phyloP scores from a whole-genome alignment of 805 yeast genomes.

The Yarrowia divulgata region DNA sequence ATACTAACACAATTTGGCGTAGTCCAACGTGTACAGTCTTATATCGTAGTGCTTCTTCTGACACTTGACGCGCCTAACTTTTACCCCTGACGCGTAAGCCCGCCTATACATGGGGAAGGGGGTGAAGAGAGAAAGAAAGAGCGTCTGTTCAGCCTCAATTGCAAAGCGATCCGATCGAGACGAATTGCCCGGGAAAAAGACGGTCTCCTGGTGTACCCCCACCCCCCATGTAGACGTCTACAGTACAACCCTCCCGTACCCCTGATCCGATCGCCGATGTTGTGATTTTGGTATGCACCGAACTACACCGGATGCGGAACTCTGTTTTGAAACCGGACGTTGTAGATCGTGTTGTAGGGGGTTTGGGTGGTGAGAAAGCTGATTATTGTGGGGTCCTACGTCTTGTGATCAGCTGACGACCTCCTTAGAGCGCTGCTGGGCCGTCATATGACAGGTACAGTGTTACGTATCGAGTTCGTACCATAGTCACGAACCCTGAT shows the following conservation, averaged over 20 bases:
- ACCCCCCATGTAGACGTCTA: too few species aligned
- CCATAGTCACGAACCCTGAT: slow-evolving; percentile 12
- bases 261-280: slow-evolving; percentile 26
- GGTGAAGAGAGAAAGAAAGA: too few species aligned
- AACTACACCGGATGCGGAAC: slow-evolving; percentile 32
- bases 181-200: neutral
- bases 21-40: too few species aligned
- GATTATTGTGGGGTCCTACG: too few species aligned
- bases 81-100: slow-evolving; percentile 37
- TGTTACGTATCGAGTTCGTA: too few species aligned
- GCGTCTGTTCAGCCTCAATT: neutral
- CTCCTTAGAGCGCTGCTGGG: too few species aligned
- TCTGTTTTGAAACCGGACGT: neutral
- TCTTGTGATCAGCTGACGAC: too few species aligned
- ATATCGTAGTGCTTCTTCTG: too few species aligned
- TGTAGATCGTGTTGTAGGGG: neutral
- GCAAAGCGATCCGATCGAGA: neutral
- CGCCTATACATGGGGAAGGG: slow-evolving; percentile 7
- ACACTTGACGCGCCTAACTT: slow-evolving; percentile 21
- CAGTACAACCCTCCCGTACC: neutral
- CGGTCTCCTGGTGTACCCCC: neutral
- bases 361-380: too few species aligned
- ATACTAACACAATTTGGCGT: too few species aligned
- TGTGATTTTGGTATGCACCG: slow-evolving; percentile 29
- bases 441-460: neutral